Conservation (phyloP, 768 basidiomycete species). For the Naganishia vishniacii region DNA sequence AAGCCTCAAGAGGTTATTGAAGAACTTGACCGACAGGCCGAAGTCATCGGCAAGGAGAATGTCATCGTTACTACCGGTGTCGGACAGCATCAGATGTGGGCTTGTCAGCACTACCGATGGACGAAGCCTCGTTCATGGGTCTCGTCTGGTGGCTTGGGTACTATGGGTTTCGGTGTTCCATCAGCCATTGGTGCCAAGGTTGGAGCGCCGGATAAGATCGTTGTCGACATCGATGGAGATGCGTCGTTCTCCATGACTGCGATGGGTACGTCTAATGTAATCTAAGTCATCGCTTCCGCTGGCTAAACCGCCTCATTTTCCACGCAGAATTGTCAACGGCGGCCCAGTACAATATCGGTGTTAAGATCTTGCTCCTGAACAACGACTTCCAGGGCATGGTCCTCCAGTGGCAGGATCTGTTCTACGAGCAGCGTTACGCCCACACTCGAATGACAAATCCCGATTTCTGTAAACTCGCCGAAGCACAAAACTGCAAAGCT, state of each 20-base stretch:
- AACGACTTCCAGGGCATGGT: slow-evolving; percentile 99
- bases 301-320: neutral
- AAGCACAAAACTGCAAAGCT: slow-evolving; percentile 87
- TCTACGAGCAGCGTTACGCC: slow-evolving; percentile 94
- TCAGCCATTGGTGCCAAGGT: slow-evolving; percentile 95
- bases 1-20: slow-evolving; percentile 97
- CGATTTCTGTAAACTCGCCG: slow-evolving; percentile 82
- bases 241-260: slow-evolving; percentile 99
- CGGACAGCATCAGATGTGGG: slow-evolving; percentile 99
- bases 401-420: slow-evolving; percentile 97
- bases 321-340: slow-evolving; percentile 77
- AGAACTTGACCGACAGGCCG: slow-evolving; percentile 73
- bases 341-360: slow-evolving; percentile 81
- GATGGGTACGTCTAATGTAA: slow-evolving; percentile 56
- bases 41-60: slow-evolving; percentile 64
- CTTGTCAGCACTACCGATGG: slow-evolving; percentile 91
- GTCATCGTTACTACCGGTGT: slow-evolving; percentile 88
- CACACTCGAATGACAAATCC: slow-evolving; percentile 95
- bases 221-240: slow-evolving; percentile 95
- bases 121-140: slow-evolving; percentile 78
- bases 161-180: slow-evolving; percentile 97
- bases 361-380: slow-evolving; percentile 87
- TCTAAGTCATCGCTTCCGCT: too few relatives aligned
- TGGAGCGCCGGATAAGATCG: slow-evolving; percentile 83
- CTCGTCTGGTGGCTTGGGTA: slow-evolving; percentile 90